Percentiles rank a stretch among this genome's conserved stretches.
Conservation (phyloP, 805 yeast genomes). For the Candida andamanensis region DNA sequence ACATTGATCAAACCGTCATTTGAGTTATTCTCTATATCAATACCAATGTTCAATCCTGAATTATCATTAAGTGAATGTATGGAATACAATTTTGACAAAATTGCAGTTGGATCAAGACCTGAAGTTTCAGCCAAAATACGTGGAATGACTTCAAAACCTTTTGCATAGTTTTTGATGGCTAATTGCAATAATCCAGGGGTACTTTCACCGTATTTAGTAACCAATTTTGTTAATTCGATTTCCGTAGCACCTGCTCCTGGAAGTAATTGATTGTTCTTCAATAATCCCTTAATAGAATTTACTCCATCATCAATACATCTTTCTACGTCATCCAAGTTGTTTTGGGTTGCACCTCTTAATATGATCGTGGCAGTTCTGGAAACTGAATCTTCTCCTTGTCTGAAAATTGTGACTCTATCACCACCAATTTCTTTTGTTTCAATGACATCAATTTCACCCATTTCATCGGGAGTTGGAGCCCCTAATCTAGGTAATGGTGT, state of each 20-base stretch:
- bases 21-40: constrained; percentile 59
- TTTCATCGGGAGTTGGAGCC: constrained; percentile 92
- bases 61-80: constrained; percentile 59
- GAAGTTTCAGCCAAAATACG: constrained; percentile 91
- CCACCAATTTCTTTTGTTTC: constrained; percentile 96
- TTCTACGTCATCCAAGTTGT: constrained; percentile 88
- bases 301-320: constrained; percentile 98
- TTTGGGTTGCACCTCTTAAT: constrained; percentile 94
- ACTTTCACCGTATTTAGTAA: constrained; percentile 82
- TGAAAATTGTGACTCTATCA: constrained; percentile 90
- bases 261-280: constrained; percentile 71
- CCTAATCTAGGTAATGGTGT: constrained; percentile 92
- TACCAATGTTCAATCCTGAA: constrained; percentile 47
- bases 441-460: constrained; percentile 82
- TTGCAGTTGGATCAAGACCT: constrained; percentile 86
- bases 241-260: constrained; percentile 98
- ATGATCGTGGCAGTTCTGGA: constrained; percentile 82
- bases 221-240: constrained; percentile 74
- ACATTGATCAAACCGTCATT: constrained; percentile 70
- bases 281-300: constrained; percentile 80
- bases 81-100: constrained; percentile 83
- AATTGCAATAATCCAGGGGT: constrained; percentile 91
- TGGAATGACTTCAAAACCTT: constrained; percentile 92
- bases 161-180: constrained; percentile 90
- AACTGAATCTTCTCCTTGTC: constrained; percentile 65